These are phyloP conservation scores for Sutorius australiensis DNA, from an alignment of 768 basidiomycete genomes.

Conservation along the genomic window DNA sequence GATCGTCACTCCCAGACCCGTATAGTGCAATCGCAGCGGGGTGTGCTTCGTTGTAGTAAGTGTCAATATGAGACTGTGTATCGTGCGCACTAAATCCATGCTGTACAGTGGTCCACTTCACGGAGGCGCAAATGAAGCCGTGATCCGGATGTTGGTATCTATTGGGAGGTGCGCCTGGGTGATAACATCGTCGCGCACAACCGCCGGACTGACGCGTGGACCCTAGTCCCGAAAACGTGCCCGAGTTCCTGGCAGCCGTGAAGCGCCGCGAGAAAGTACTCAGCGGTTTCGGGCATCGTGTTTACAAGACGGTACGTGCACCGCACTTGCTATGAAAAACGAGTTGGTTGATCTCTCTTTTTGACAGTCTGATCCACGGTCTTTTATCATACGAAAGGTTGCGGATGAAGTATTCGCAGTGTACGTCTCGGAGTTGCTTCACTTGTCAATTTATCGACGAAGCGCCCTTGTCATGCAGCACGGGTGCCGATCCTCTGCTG, in stretches of 20 bases:
- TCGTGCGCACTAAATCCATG: not conserved
- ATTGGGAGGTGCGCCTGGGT: slow-evolving; percentile 66
- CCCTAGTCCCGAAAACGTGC: slow-evolving; percentile 74
- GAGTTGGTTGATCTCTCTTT: not conserved
- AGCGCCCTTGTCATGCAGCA: slow-evolving; percentile 40
- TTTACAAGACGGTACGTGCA: slow-evolving; percentile 66
- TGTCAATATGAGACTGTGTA: slow-evolving; percentile 5
- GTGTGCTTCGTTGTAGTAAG: slow-evolving; percentile 84
- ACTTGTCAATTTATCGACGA: not conserved
- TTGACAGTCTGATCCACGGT: slow-evolving; percentile 79
- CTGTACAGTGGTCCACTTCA: slow-evolving; percentile 29
- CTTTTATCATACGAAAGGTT: slow-evolving; percentile 85
- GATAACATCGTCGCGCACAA: not conserved
- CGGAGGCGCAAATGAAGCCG: slow-evolving; percentile 90
- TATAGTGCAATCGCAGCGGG: slow-evolving; percentile 87
- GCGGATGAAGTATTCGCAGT: slow-evolving; percentile 91
- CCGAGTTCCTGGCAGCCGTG: slow-evolving; percentile 80
- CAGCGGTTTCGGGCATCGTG: slow-evolving; percentile 85
- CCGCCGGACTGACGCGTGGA: not conserved
- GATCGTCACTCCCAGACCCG: slow-evolving; percentile 86
- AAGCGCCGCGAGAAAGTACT: slow-evolving; percentile 86
- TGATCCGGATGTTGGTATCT: slow-evolving; percentile 88
- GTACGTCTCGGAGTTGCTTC: slow-evolving; percentile 38
- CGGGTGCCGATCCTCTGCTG: slow-evolving; percentile 78
- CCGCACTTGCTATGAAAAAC: not conserved